These are phyloP conservation scores for Macrolepiota dolichaula DNA, from an alignment of 768 basidiomycete species.

Conservation along the genomic window DNA sequence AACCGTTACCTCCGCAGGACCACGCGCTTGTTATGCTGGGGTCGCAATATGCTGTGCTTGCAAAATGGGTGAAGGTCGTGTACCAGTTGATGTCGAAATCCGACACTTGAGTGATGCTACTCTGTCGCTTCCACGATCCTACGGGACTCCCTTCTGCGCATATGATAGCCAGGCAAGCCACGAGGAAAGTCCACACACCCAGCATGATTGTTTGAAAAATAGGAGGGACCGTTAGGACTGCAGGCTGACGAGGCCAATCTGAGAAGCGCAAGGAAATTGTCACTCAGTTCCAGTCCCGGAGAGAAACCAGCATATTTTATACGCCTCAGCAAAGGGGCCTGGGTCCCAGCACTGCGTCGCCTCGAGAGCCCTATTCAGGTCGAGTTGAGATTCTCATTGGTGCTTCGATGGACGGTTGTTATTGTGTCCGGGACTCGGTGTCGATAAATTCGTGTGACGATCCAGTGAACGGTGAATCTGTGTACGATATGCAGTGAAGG, in stretches of 20 bases:
- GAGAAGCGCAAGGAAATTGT: not conserved
- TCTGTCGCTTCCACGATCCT: conserved; percentile 8
- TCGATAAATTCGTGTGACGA: not conserved
- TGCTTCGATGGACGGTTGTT: not conserved
- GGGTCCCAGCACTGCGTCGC: not conserved
- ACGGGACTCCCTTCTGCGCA: not conserved
- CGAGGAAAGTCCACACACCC: not conserved
- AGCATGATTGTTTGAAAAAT: not conserved
- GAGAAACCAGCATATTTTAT: not conserved
- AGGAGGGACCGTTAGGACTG: not conserved
- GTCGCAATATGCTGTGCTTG: conserved; percentile 45
- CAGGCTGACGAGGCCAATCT: not conserved
- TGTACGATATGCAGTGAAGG: not conserved
- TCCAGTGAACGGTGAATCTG: not conserved
- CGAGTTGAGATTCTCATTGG: not conserved
- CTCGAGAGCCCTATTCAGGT: not conserved
- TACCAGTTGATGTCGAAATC: conserved; percentile 36
- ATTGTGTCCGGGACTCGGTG: not conserved
- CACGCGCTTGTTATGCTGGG: conserved; percentile 41
- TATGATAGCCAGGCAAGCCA: not conserved
- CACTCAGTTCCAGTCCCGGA: not conserved
- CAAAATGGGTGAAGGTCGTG: conserved; percentile 45
- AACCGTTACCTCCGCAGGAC: conserved; percentile 48
- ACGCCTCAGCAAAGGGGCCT: not conserved
- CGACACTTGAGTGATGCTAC: conserved; percentile 33